Base-by-base conservation (phyloP, 495 filamentous ascomycete genomes). In the Viridothelium virens region DNA sequence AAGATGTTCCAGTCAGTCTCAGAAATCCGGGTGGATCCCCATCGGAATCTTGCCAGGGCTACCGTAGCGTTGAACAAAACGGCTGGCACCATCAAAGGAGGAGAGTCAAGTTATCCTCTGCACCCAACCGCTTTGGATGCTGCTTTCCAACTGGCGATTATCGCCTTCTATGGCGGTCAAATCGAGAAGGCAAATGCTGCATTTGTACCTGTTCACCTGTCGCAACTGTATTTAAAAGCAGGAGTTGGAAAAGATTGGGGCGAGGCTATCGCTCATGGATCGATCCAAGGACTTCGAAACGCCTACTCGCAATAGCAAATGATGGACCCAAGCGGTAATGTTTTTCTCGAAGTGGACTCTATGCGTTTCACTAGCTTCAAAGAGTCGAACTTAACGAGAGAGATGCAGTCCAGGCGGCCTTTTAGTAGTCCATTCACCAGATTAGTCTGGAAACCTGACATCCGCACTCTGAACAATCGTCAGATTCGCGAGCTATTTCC, bases 91-190 rank as follows among this genome's bases (percentile, higher is more conserved):
- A 34, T 59, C 2, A 4, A 33, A 36, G 53, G 53, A 4, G 48
- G 18, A 14, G 53, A 59, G 2, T 75, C 74, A 70, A 67, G 68
- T 9, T 79, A 80, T 61, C 36, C 83, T 16, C 74, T 84, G 14
- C 82, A 85, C 62, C 83, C 83, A 0, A 77, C 78, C 0, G 81
- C 81, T 25, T 66, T 82, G 3, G 79, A 82, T 50, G 47, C 38
- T 25, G 41, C 67, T 5, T 34, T 72, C 25, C 66, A 67, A 10
- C 64, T 56, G n/a, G 56, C 14, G 6, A 5, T 53, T 9, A 25
- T 53, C 11, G 48, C 48, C n/a, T 53, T 9, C 18, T 0, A 53
- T 18, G 48, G 48, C 11, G 48, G 48, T n/a, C 48, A 53, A n/a
- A 5, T n/a, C n/a, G 18, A 25, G 5, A 25, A 11, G 16, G 48